phyloP scores from a whole-genome alignment of 2,329 filamentous ascomycete species.

The Ophiostoma ulmi region DNA sequence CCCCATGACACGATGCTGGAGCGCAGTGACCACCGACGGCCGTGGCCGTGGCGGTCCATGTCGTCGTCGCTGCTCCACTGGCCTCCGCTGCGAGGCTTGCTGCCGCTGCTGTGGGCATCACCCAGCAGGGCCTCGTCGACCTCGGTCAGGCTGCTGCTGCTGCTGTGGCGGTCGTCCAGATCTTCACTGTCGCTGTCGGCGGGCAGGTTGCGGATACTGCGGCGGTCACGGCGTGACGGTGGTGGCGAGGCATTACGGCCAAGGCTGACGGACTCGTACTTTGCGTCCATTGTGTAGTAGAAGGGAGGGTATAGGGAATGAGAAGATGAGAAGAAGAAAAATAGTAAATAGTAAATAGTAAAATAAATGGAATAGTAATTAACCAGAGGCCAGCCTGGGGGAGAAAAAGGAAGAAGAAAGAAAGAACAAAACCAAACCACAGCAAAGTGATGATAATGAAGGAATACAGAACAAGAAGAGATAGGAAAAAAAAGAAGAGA shows the following conservation, averaged over 20 bases:
- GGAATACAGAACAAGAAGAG: background rate
- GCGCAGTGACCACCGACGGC: constrained; percentile 32
- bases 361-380: background rate
- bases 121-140: constrained; percentile 40
- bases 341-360: background rate
- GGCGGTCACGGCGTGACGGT: constrained; percentile 16
- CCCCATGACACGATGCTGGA: constrained; percentile 35
- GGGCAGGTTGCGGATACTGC: constrained; percentile 30
- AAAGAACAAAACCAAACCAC: constrained; percentile 2
- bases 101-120: constrained; percentile 19
- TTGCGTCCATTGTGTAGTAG: constrained; percentile 23
- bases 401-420: background rate
- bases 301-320: background rate
- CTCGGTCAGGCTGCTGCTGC: constrained; percentile 33
- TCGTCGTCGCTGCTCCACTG: constrained; percentile 9
- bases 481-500: background rate
- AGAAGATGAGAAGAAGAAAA: constrained; percentile 10
- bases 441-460: background rate
- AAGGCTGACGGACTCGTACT: constrained; percentile 24
- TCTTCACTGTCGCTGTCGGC: constrained; percentile 35
- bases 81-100: constrained; percentile 25
- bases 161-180: constrained; percentile 34
- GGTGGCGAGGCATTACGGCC: constrained; percentile 8
- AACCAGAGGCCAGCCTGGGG: constrained; percentile 1
- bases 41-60: constrained; percentile 26